A percentile compares a stretch with the other conserved stretches of the same genome.
phyloP scores from a whole-genome alignment of 352 stramenopile genomes.

The Phytophthora melonis region DNA sequence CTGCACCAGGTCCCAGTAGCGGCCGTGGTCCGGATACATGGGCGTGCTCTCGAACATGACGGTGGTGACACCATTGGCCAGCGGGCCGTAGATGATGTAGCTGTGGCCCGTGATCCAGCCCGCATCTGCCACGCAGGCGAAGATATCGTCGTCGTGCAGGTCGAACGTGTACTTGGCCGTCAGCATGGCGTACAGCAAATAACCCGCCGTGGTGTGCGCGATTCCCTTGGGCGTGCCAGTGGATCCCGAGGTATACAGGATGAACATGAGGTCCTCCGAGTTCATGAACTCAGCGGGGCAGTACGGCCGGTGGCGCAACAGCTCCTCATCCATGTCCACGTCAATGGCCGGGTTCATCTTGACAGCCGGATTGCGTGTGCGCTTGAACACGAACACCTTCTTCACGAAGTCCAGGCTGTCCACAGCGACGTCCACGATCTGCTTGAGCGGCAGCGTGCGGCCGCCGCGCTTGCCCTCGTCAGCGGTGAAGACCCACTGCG shows the following conservation, averaged over 20 bases:
- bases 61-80: slow-evolving; percentile 96
- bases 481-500: slow-evolving; percentile 92
- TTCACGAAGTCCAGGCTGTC: slow-evolving; percentile 88
- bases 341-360: slow-evolving; percentile 84
- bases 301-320: slow-evolving; percentile 93
- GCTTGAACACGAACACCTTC: slow-evolving; percentile 96
- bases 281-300: slow-evolving; percentile 96
- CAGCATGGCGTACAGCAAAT: slow-evolving; percentile 94
- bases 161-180: slow-evolving; percentile 96
- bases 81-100: slow-evolving; percentile 97
- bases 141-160: slow-evolving; percentile 93
- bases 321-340: slow-evolving; percentile 93
- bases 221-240: slow-evolving; percentile 97
- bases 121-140: slow-evolving; percentile 94
- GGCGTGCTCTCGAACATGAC: slow-evolving; percentile 98
- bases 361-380: slow-evolving; percentile 77
- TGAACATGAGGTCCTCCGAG: slow-evolving; percentile 96
- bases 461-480: slow-evolving; percentile 94
- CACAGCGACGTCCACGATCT: slow-evolving; percentile 95
- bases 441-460: slow-evolving; percentile 94
- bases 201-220: slow-evolving; percentile 95
- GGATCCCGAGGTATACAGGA: slow-evolving; percentile 98
- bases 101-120: slow-evolving; percentile 98
- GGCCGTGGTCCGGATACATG: slow-evolving; percentile 94
- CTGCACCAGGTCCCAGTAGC: slow-evolving; percentile 98